Percentiles rank a stretch among this genome's conserved stretches.
phyloP scores from a whole-genome alignment of 2,329 filamentous ascomycete species.

The Sporothrix phasma region DNA sequence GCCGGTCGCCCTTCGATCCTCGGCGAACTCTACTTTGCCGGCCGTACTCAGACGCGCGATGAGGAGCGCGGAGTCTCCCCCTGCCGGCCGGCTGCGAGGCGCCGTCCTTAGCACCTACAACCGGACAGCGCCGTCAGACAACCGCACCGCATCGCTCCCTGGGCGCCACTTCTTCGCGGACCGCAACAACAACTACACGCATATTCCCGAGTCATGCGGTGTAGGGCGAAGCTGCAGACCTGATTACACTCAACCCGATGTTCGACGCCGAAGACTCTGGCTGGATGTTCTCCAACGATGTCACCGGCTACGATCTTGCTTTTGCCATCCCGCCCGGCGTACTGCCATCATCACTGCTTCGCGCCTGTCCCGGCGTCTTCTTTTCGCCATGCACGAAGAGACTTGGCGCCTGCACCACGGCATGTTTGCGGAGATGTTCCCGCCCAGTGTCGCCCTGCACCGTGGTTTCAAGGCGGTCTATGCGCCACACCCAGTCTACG shows the following conservation, averaged over 20 bases:
- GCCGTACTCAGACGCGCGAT: constrained; percentile 36
- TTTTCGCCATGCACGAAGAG: constrained; percentile 66
- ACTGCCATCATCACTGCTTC: constrained; percentile 63
- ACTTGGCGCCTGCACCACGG: constrained; percentile 55
- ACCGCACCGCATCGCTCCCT: neutral
- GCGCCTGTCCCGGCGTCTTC: constrained; percentile 54
- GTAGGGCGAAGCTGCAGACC: constrained; percentile 62
- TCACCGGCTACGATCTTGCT: constrained; percentile 54
- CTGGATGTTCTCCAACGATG: constrained; percentile 62
- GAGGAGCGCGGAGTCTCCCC: constrained; percentile 44
- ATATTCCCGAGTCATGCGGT: constrained; percentile 43
- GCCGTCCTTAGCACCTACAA: constrained; percentile 29
- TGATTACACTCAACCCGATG: constrained; percentile 68
- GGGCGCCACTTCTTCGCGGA: constrained; percentile 16
- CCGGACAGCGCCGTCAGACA: constrained; percentile 12
- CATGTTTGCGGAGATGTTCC: constrained; percentile 77
- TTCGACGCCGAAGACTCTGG: constrained; percentile 62
- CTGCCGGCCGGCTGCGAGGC: constrained; percentile 44
- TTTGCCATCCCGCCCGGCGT: constrained; percentile 50
- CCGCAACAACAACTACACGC: constrained; percentile 18
- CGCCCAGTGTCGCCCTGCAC: constrained; percentile 58
- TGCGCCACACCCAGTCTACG: constrained; percentile 71
- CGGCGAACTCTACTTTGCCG: constrained; percentile 51
- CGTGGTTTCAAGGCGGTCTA: constrained; percentile 71
- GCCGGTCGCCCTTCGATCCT: constrained; percentile 51